These are phyloP conservation scores for Fusarium avenaceum DNA, from an alignment of 2,329 filamentous ascomycete species.

Conservation along the genomic window DNA sequence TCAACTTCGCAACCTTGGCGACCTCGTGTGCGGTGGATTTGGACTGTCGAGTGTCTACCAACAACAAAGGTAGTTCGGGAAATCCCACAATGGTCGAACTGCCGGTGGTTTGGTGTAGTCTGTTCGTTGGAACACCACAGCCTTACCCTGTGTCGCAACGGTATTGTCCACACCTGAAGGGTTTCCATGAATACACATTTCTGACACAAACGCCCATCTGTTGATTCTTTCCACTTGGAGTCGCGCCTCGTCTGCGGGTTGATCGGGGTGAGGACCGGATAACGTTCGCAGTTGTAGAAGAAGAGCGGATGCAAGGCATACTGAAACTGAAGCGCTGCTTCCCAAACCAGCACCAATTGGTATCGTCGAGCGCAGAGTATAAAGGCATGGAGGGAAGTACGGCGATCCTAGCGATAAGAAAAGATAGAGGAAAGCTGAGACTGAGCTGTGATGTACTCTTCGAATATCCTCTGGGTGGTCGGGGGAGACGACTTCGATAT, in stretches of 20 bases:
- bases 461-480: slow-evolving; percentile 76
- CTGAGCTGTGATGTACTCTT: slow-evolving; percentile 87
- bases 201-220: slow-evolving; percentile 95
- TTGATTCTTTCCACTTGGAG: slow-evolving; percentile 96
- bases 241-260: slow-evolving; percentile 87
- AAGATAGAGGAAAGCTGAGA: slow-evolving; percentile 90
- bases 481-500: slow-evolving; percentile 78
- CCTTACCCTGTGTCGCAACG: slow-evolving; percentile 92
- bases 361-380: slow-evolving; percentile 93
- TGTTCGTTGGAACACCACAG: slow-evolving; percentile 87
- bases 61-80: slow-evolving; percentile 89
- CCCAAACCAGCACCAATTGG: slow-evolving; percentile 92
- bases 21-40: slow-evolving; percentile 91
- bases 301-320: slow-evolving; percentile 87
- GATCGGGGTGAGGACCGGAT: slow-evolving; percentile 91
- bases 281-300: slow-evolving; percentile 90
- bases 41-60: slow-evolving; percentile 89
- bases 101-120: slow-evolving; percentile 83
- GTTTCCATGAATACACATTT: slow-evolving; percentile 98
- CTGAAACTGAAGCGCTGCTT: slow-evolving; percentile 93
- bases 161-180: slow-evolving; percentile 98
- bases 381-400: slow-evolving; percentile 83
- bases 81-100: slow-evolving; percentile 84
- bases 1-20: slow-evolving; percentile 83
- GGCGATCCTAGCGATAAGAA: slow-evolving; percentile 88